These are phyloP conservation scores for Dillenia suffruticosa DNA, from an alignment of 164 flowering plant species.

Conservation along the genomic window DNA sequence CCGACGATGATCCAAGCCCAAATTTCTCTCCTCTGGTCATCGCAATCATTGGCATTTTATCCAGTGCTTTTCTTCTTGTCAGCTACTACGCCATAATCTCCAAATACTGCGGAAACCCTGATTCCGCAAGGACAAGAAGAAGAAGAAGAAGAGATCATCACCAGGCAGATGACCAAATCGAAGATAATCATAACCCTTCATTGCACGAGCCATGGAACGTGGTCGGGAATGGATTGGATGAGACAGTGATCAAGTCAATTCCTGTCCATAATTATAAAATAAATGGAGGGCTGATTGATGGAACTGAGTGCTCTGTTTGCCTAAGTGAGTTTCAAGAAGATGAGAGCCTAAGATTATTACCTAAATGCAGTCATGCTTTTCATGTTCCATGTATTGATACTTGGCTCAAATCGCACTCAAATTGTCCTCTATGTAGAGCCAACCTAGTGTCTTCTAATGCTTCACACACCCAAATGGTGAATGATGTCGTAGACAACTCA, in stretches of 20 bases:
- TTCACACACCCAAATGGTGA: slow-evolving; percentile 14
- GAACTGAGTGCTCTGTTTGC: slow-evolving; percentile 84
- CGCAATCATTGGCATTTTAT: slow-evolving; percentile 67
- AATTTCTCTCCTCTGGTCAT: slow-evolving; percentile 71
- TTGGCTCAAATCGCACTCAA: slow-evolving; percentile 76
- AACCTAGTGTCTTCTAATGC: slow-evolving; percentile 21
- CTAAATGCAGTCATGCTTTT: slow-evolving; percentile 88
- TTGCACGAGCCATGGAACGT: slow-evolving; percentile 43
- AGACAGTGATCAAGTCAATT: slow-evolving; percentile 60
- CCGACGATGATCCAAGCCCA: slow-evolving; percentile 37
- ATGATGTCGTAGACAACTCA: slow-evolving; percentile 14
- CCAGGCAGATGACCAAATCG: slow-evolving; percentile 17
- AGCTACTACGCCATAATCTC: slow-evolving; percentile 62
- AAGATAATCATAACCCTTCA: slow-evolving; percentile 23
- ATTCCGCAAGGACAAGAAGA: slow-evolving; percentile 13
- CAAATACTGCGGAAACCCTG: slow-evolving; percentile 46
- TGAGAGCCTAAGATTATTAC: slow-evolving; percentile 65
- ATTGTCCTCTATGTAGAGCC: slow-evolving; percentile 84
- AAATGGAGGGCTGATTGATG: slow-evolving; percentile 64
- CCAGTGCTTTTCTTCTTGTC: slow-evolving; percentile 66
- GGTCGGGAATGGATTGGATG: slow-evolving; percentile 54
- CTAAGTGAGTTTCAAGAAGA: slow-evolving; percentile 66
- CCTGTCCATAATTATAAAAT: slow-evolving; percentile 57
- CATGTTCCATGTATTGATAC: slow-evolving; percentile 80
- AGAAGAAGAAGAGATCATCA: slow-evolving; percentile 1